Evolutionary conservation across 805 yeast genomes (phyloP).

Genomic region (Yamadazyma scolyti): DNA sequence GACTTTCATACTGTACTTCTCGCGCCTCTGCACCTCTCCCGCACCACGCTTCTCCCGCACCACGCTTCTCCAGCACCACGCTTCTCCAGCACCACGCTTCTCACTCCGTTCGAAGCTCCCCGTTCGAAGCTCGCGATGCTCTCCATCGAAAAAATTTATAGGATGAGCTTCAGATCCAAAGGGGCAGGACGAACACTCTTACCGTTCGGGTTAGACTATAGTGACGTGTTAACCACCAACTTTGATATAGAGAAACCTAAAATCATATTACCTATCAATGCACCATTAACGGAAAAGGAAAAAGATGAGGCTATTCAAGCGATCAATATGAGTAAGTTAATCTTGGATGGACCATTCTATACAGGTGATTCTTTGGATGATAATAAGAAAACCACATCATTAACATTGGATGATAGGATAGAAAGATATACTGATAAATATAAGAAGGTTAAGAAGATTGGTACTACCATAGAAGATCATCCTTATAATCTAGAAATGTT

Average conservation of each 20-base stretch:
- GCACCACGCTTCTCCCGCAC: too few relatives aligned
- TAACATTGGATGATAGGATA: conserved; percentile 54
- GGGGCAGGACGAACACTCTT: conserved; percentile 32
- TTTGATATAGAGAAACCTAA: conserved; percentile 37
- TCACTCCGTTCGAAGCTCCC: too few relatives aligned
- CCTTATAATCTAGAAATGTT: conserved; percentile 69
- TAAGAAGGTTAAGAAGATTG: conserved; percentile 63
- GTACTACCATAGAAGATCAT: conserved; percentile 71
- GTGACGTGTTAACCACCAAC: conserved; percentile 46
- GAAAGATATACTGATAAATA: conserved; percentile 81
- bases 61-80: too few relatives aligned
- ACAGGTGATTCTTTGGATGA: conserved; percentile 49
- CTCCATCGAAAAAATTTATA: too few relatives aligned
- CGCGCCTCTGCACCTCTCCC: too few relatives aligned
- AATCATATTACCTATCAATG: conserved; percentile 62
- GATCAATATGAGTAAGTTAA: conserved; percentile 48
- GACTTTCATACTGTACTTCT: too few relatives aligned
- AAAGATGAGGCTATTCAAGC: conserved; percentile 50
- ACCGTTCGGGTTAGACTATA: conserved; percentile 73
- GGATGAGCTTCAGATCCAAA: conserved; percentile 10
- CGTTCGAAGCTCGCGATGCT: too few relatives aligned
- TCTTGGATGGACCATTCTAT: conserved; percentile 64
- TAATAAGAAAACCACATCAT: conserved; percentile 9
- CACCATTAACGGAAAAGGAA: conserved; percentile 51
- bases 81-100: not conserved